Percentiles rank a stretch among this genome's conserved stretches.
Conservation (phyloP, 371 early-diverging fungal genomes). For the Coemansia sp. region DNA sequence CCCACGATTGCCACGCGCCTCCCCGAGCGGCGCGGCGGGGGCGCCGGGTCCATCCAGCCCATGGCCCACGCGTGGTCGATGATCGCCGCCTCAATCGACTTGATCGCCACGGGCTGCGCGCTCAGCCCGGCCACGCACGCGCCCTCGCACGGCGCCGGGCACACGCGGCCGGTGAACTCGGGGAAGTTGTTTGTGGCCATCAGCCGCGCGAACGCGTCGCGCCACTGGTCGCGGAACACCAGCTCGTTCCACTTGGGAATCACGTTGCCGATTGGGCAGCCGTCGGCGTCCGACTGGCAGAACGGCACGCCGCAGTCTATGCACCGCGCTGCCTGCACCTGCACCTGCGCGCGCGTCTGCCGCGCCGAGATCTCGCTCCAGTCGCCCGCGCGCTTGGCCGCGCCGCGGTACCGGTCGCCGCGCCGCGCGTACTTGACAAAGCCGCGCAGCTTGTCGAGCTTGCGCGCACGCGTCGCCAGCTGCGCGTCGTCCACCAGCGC, state of each 20-base stretch:
- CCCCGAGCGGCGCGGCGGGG: constrained; percentile 79
- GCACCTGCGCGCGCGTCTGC: constrained; percentile 72
- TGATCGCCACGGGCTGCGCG: constrained; percentile 91
- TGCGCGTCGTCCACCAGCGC: constrained; percentile 71
- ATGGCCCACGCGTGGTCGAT: constrained; percentile 93
- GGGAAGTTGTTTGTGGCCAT: constrained; percentile 98
- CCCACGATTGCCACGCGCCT: constrained; percentile 88
- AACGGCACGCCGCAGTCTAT: constrained; percentile 98
- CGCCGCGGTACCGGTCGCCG: constrained; percentile 83
- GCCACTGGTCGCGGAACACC: constrained; percentile 92
- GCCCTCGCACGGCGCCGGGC: constrained; percentile 95
- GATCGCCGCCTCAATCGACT: constrained; percentile 95
- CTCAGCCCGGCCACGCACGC: constrained; percentile 90
- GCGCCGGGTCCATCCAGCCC: constrained; percentile 91
- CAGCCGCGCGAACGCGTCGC: constrained; percentile 88
- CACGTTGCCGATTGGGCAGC: constrained; percentile 96
- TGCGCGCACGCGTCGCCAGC: constrained; percentile 63
- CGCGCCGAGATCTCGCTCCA: constrained; percentile 93
- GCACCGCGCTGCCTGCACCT: constrained; percentile 94
- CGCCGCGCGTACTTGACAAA: constrained; percentile 92
- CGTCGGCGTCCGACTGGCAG: constrained; percentile 89
- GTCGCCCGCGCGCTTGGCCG: constrained; percentile 77
- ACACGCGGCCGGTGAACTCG: constrained; percentile 88
- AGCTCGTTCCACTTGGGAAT: constrained; percentile 99
- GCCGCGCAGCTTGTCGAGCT: constrained; percentile 80